Conservation (phyloP, 1,284 basidiomycete species). For the Ceratobasidium sp. region DNA sequence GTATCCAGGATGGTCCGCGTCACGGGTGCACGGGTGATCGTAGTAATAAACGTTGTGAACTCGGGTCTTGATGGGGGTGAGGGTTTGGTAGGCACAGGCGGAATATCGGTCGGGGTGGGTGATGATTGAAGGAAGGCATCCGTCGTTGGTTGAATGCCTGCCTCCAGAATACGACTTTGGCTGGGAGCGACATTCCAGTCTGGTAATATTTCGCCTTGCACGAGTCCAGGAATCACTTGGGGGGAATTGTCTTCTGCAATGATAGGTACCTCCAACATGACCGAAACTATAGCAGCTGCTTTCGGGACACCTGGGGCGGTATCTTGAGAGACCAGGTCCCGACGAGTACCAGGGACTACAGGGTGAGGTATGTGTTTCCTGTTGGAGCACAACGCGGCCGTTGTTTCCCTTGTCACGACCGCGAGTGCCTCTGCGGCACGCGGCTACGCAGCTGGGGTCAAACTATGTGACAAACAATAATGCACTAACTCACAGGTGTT, state of each 20-base stretch:
- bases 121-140: constrained; percentile 15
- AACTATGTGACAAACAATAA: neutral
- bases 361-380: neutral
- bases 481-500: neutral
- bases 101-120: constrained; percentile 9
- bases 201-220: neutral
- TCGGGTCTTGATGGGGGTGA: constrained; percentile 3
- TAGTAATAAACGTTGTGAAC: constrained; percentile 15
- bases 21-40: constrained; percentile 17
- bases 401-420: neutral
- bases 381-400: neutral
- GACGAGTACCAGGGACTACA: neutral
- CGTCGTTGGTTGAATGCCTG: neutral
- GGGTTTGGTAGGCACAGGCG: neutral
- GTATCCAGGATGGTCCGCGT: constrained; percentile 29
- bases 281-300: neutral
- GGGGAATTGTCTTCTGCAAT: neutral
- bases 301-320: neutral
- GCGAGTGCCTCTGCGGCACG: neutral
- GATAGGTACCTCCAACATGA: neutral
- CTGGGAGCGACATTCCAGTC: neutral
- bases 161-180: neutral
- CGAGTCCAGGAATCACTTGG: neutral
- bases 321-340: neutral
- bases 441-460: neutral